These are phyloP conservation scores for Phoma sp. DNA, from an alignment of 2,329 filamentous ascomycete genomes.

Conservation along the genomic window DNA sequence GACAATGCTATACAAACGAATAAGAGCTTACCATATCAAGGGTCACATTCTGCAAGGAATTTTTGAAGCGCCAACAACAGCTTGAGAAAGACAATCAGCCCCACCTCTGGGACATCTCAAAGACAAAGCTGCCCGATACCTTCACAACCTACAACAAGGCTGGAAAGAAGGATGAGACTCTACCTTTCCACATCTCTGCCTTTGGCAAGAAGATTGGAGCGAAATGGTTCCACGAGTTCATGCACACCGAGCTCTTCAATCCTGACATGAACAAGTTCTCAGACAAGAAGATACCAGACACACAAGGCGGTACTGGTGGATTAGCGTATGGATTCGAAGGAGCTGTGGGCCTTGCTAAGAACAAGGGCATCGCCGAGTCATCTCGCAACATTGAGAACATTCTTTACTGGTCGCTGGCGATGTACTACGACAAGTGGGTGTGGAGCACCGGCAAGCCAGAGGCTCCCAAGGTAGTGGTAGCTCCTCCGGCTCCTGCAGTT, in stretches of 20 bases:
- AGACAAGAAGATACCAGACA: slow-evolving; percentile 9
- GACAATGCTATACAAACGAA: neutral
- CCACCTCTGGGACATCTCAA: slow-evolving; percentile 17
- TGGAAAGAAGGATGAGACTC: slow-evolving; percentile 9
- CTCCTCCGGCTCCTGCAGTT: neutral
- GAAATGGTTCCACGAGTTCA: slow-evolving; percentile 20
- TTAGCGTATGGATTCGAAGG: slow-evolving; percentile 10
- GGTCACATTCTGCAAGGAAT: slow-evolving; percentile 12
- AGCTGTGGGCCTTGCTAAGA: slow-evolving; percentile 9
- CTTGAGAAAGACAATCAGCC: slow-evolving; percentile 17
- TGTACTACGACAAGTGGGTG: slow-evolving; percentile 16
- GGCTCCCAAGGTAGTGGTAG: neutral
- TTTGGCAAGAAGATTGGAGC: slow-evolving; percentile 15
- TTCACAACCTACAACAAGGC: slow-evolving; percentile 12
- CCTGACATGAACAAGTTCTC: slow-evolving; percentile 5
- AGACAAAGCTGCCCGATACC: slow-evolving; percentile 10
- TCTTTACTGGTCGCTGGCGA: slow-evolving; percentile 17
- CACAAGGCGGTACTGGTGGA: slow-evolving; percentile 2
- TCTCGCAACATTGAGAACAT: slow-evolving; percentile 18
- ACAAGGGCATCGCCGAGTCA: slow-evolving; percentile 11
- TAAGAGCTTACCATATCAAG: neutral
- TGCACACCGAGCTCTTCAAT: slow-evolving; percentile 17
- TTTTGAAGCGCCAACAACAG: slow-evolving; percentile 7
- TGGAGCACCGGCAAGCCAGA: slow-evolving; percentile 20
- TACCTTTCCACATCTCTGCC: slow-evolving; percentile 17